phyloP scores from a whole-genome alignment of 139 green algal genomes.

The Deuterostichococcus epilithicus region DNA sequence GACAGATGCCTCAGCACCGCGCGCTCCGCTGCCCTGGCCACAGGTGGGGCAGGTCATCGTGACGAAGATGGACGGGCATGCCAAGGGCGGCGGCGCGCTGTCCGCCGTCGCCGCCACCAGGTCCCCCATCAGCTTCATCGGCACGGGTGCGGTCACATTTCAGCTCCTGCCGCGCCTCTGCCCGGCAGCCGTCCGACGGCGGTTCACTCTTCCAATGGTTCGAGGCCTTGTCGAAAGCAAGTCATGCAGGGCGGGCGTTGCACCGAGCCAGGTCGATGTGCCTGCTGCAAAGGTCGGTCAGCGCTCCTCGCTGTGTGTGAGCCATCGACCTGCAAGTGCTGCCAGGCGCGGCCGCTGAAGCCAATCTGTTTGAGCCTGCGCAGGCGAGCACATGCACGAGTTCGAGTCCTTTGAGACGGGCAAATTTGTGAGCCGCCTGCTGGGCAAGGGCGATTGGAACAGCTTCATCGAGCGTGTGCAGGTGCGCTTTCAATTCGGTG shows the following conservation, averaged over 20 bases:
- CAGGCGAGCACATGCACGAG: conserved; percentile 98
- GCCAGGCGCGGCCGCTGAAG: no score
- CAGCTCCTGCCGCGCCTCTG: background rate
- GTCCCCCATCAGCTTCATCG: conserved; percentile 95
- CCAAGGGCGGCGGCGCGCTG: conserved; percentile 95
- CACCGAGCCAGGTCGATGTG: no score
- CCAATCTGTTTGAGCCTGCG: background rate
- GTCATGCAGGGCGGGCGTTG: no score
- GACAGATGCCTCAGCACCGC: no score
- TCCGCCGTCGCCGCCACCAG: conserved; percentile 89
- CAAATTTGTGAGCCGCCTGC: conserved; percentile 90
- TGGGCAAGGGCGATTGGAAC: conserved; percentile 88
- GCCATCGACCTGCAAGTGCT: no score
- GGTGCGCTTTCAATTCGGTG: conserved; percentile 26
- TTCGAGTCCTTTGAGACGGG: conserved; percentile 96
- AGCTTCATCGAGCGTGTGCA: conserved; percentile 94
- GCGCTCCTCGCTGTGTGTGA: no score
- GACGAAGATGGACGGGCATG: conserved; percentile 99
- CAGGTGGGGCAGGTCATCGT: conserved; percentile 93
- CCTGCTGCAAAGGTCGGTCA: no score
- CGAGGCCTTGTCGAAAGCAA: no score
- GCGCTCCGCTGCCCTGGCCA: background rate
- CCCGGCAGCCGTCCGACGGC: no score
- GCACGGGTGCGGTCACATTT: conserved; percentile 55
- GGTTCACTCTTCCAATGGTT: background rate